Percentiles rank a stretch among this genome's conserved stretches.
These are phyloP conservation scores for Aegilops umbellulata DNA, from an alignment of 176 grass and related monocot species.

Conservation along the genomic window DNA sequence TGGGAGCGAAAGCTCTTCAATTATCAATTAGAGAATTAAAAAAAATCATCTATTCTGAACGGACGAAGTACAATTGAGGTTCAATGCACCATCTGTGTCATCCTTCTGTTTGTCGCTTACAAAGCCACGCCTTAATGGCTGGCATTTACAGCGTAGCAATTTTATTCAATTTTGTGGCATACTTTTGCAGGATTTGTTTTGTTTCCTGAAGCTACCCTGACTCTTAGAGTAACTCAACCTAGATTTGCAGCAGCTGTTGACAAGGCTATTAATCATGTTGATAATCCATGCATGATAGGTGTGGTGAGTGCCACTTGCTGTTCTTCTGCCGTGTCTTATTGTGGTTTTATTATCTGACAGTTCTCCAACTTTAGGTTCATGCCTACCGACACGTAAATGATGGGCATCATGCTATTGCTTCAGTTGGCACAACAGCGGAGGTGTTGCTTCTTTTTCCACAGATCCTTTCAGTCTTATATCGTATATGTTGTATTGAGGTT, in stretches of 20 bases:
- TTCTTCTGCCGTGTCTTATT: conserved; percentile 13
- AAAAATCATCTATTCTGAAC: conserved; percentile 16
- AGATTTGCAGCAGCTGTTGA: conserved; percentile 70
- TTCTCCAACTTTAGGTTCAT: conserved; percentile 56
- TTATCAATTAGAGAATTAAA: not conserved
- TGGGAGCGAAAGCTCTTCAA: not conserved
- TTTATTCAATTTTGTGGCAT: conserved; percentile 28
- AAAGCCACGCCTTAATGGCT: not conserved
- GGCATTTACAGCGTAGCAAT: not conserved
- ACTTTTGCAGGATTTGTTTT: conserved; percentile 76
- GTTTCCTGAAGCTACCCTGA: conserved; percentile 81
- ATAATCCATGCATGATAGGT: conserved; percentile 76
- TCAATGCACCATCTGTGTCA: not conserved
- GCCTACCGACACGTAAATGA: conserved; percentile 40
- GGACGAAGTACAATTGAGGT: not conserved
- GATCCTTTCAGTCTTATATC: not conserved
- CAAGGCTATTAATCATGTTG: conserved; percentile 69
- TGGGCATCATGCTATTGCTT: conserved; percentile 57
- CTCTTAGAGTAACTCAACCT: conserved; percentile 66
- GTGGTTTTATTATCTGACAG: conserved; percentile 24
- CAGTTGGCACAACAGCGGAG: conserved; percentile 82
- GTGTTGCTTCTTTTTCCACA: conserved; percentile 40
- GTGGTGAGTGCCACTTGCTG: conserved; percentile 63
- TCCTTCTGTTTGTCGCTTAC: conserved; percentile 3
- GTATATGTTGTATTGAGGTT: not conserved